These are phyloP conservation scores for Leccinum obscurum DNA, from an alignment of 768 basidiomycete genomes.

Conservation along the genomic window DNA sequence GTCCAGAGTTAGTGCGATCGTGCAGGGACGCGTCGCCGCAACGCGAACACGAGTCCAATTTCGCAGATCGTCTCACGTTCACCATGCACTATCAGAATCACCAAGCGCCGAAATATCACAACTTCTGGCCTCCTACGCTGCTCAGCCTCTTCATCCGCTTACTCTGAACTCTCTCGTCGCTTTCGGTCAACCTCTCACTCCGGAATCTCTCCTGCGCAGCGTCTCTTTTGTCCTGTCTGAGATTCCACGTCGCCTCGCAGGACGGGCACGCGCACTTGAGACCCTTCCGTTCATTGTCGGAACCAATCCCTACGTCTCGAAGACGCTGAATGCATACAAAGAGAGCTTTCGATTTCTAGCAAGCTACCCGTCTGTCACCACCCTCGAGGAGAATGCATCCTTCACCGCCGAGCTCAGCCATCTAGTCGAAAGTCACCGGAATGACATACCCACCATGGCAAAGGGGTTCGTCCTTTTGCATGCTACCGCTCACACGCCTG, in stretches of 20 bases:
- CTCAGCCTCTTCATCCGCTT: constrained; percentile 64
- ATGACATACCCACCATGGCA: constrained; percentile 89
- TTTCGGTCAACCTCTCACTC: constrained; percentile 70
- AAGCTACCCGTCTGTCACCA: constrained; percentile 62
- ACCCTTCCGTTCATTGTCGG: constrained; percentile 85
- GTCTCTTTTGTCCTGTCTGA: constrained; percentile 73
- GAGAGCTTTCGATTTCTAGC: constrained; percentile 71
- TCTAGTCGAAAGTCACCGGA: constrained; percentile 74
- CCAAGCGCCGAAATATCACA: constrained; percentile 53
- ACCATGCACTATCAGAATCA: constrained; percentile 45
- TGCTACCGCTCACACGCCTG: neutral
- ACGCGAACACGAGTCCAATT: constrained; percentile 10
- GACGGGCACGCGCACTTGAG: constrained; percentile 72
- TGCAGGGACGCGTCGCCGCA: neutral
- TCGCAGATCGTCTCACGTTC: constrained; percentile 28
- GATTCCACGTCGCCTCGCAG: constrained; percentile 74
- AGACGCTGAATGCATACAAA: constrained; percentile 64
- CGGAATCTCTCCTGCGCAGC: constrained; percentile 71
- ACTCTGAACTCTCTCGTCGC: constrained; percentile 74
- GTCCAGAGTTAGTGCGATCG: constrained; percentile 4
- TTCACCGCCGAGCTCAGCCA: constrained; percentile 70
- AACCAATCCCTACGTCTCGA: constrained; percentile 83
- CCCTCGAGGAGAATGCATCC: constrained; percentile 63
- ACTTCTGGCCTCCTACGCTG: constrained; percentile 62
- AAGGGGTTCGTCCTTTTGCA: constrained; percentile 61